Evolutionary conservation across 1,139 yeast genomes (phyloP), one percentile per base, ranked within the genome.

Genomic region (Lodderomyces margitis): DNA sequence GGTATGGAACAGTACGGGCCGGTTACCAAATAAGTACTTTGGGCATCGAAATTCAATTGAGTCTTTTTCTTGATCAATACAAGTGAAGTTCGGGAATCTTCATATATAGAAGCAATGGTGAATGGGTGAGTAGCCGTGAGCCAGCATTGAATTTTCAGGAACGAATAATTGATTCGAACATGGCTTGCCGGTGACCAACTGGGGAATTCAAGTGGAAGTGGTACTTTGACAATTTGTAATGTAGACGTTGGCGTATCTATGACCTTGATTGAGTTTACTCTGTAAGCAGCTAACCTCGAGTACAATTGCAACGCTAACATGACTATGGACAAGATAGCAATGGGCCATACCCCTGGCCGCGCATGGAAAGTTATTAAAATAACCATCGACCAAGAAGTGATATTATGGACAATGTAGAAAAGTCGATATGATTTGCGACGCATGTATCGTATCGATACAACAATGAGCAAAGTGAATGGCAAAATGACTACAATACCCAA

Each of bases 401-500:
- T 36, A 39, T 67, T 66, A 46, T 72, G 78, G 21, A 59, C 34
- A 17, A 65, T 24, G 47, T 69, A 72, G 48, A 72, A 72, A 6
- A 50, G 37, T 12, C 50, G 46, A 46, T 72, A 72, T 40, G 45
- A 56, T 43, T 51, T 51, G 12, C 51, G 44, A 38, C 67, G 51
- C 40, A 59, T 51, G 16, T 42, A 42, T 36, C 70, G 67, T 42
- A 87, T 55, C 3, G 94, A 85, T 0, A 85, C 58, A 1, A 82
- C 44, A 2, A 71, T 62, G 10, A 88, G 70, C 0, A 70, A 47
- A 1, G 70, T 34, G 45, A 76, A 71, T 1, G 73, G 50, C 0
- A 61, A 20, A 46, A 80, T 68, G 1, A 80, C 74, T 3, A 81
- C 43, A 4, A 85, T 63, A 1, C 98, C 97, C 23, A 78, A 61